Conservation (phyloP, 257 asterid genomes). For the Lavandula angustifolia region DNA sequence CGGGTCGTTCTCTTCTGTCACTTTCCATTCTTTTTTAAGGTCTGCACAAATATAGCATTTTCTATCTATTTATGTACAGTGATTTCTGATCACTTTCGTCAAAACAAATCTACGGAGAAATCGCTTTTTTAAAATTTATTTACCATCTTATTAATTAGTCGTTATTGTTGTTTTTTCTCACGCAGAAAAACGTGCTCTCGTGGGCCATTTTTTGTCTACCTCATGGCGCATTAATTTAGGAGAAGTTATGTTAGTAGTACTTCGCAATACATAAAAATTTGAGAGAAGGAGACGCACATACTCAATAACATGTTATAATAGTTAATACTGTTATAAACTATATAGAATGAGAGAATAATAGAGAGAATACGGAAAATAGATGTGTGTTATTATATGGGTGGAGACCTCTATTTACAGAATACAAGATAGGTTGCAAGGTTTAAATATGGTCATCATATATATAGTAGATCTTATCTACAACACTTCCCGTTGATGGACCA, state of each 20-base stretch:
- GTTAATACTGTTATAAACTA: no score
- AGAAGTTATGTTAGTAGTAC: no score
- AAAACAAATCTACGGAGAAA: constrained; percentile 19
- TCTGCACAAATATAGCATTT: background rate
- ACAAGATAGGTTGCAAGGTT: no score
- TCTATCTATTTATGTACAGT: background rate
- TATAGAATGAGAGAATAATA: no score
- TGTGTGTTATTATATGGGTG: no score
- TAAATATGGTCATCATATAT: no score
- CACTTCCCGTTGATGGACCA: no score
- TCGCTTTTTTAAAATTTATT: constrained; percentile 28
- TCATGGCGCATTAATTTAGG: background rate
- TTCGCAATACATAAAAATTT: background rate
- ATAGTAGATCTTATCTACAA: no score
- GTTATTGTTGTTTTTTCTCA: constrained; percentile 16
- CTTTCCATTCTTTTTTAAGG: background rate
- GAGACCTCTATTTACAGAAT: no score
- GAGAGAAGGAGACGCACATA: no score
- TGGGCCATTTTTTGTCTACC: constrained; percentile 19
- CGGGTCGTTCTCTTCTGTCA: background rate
- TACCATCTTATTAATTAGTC: constrained; percentile 4
- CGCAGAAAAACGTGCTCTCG: constrained; percentile 9
- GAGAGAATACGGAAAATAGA: no score
- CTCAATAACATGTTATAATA: no score
- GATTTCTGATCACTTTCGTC: constrained; percentile 23